Base-by-base conservation (phyloP, 495 filamentous ascomycete genomes). In the Penicillium herquei region DNA sequence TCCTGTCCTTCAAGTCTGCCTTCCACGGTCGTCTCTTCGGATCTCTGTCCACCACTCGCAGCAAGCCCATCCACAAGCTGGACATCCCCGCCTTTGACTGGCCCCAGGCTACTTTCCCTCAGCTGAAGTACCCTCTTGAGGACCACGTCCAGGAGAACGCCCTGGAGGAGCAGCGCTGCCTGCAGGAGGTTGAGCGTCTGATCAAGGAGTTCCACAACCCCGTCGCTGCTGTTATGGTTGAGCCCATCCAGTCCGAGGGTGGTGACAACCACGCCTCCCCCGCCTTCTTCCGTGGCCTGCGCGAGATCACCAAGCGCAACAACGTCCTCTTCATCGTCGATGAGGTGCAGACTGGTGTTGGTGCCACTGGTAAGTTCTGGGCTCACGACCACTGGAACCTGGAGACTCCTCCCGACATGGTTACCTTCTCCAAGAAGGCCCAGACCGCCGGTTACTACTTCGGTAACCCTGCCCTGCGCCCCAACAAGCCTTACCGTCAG, bases 71-170 rank as follows among this genome's bases (percentile, higher is more conserved):
- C 75, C 94, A 98, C 81, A 98, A 98, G 76, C 80, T 98, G 58
- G 94, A 98, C 66, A 98, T 98, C 65, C 94, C 94, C 10, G 91
- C 95, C 59, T 98, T 98, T 67, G 88, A 97, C 78, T 98, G 94
- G 94, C 94, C 94, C 39, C 93, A 96, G 70, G 93, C 95, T 42
- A 83, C 90, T 41, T 98, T 98, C 80, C 94, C 94, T 10, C 58
- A 71, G 52, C 79, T 96, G 61, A 92, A 93, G 73, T 98, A 98
- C 78, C 94, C 94, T 6, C 84, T 98, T 11, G 90, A 92, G 57
- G 79, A 91, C 43, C 83, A 93, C 72, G 86, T 75, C 31, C 81
- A 85, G 66, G 92, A 95, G 68, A 98, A 98, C 70, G 83, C 81
- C 17, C 76, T 79, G 53, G 90, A 91, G 62, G 94, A 98, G 76